Percentiles rank a stretch among this genome's conserved stretches.
Conservation (phyloP, 129 eudicot species). For the Tanacetum coccineum region DNA sequence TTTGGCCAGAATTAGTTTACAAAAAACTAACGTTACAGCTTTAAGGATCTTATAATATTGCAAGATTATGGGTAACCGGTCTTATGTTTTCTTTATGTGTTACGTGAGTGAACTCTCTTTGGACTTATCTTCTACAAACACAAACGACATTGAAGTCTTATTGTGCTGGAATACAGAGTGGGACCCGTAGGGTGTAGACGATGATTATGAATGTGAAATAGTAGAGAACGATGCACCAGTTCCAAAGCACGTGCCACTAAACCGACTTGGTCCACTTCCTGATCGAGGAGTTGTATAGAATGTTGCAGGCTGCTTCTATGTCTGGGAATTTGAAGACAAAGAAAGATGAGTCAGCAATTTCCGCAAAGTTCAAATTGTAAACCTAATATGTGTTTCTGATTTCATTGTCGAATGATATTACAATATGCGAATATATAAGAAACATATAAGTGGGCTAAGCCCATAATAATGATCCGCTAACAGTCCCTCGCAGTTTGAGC, state of each 20-base stretch:
- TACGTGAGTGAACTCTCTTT: neutral
- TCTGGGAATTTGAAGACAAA: neutral
- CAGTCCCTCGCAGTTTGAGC: too few species aligned
- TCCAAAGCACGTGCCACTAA: neutral
- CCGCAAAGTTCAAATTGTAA: too few species aligned
- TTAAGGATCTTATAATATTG: neutral
- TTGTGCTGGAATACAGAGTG: slow-evolving; percentile 8
- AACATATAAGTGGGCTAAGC: too few species aligned
- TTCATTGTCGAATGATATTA: too few species aligned
- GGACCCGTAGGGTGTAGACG: neutral
- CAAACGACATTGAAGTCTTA: neutral
- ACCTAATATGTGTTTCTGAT: too few species aligned
- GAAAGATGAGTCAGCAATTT: neutral
- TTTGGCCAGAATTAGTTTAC: neutral
- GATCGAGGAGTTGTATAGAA: neutral
- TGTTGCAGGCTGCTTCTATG: neutral
- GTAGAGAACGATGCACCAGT: neutral
- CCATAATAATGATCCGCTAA: too few species aligned
- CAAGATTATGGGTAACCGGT: neutral
- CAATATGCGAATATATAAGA: too few species aligned
- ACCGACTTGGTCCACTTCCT: neutral
- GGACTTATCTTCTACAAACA: neutral
- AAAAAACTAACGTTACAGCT: neutral
- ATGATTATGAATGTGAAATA: neutral
- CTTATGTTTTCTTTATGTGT: slow-evolving; percentile 11